phyloP scores from a whole-genome alignment of 306 rosid species.

The Dalbergia oliveri region DNA sequence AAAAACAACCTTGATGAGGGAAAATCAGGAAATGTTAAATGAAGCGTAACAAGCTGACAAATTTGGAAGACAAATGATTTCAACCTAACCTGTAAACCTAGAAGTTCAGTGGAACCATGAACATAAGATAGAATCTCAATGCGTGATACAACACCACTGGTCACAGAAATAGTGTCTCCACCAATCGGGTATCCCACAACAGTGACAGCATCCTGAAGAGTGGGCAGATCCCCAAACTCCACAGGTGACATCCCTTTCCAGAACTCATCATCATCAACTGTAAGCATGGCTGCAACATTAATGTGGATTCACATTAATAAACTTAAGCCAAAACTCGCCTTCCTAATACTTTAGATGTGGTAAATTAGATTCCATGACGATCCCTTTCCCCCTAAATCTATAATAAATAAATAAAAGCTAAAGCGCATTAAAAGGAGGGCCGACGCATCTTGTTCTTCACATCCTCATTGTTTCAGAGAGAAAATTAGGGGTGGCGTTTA shows the following conservation, averaged over 20 bases:
- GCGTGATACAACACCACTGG: conserved; percentile 96
- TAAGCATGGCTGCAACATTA: conserved; percentile 79
- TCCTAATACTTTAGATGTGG: background rate
- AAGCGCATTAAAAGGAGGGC: conserved; percentile 1
- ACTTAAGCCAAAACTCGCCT: background rate
- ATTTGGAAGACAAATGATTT: conserved; percentile 28
- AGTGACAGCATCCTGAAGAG: conserved; percentile 94
- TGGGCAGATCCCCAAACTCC: conserved; percentile 85
- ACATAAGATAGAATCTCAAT: conserved; percentile 95
- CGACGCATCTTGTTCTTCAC: background rate
- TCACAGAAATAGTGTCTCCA: conserved; percentile 96
- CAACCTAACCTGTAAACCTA: conserved; percentile 87
- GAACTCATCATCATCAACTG: conserved; percentile 90
- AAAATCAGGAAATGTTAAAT: conserved; percentile 24
- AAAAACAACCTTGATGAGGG: conserved; percentile 39
- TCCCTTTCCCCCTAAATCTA: background rate
- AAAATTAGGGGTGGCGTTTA: too few species aligned
- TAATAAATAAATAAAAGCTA: background rate
- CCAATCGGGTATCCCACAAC: conserved; percentile 99
- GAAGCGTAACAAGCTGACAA: conserved; percentile 21
- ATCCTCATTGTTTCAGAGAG: background rate
- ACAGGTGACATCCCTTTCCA: conserved; percentile 93
- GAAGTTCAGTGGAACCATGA: conserved; percentile 96
- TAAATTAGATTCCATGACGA: background rate
- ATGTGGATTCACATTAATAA: conserved; percentile 36